Evolutionary conservation across 345 rosid species (phyloP).

Genomic region (Syzygium aqueum): DNA sequence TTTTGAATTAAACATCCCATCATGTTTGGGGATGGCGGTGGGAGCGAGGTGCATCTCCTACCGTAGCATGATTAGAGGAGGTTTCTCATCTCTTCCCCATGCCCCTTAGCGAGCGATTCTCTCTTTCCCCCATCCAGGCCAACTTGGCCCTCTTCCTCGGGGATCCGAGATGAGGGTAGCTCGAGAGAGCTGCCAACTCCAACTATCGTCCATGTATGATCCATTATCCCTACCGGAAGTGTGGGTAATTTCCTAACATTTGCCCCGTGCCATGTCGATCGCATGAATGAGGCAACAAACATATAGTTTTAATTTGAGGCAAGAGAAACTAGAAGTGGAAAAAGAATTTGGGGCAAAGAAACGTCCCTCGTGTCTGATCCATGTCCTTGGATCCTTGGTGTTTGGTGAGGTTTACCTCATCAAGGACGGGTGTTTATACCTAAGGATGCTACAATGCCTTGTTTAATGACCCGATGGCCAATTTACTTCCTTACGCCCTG

Average conservation of each 20-base stretch:
- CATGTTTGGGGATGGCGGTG: not conserved
- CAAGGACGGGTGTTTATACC: too few relatives aligned
- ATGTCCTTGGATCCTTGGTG: too few relatives aligned
- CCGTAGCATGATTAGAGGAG: not conserved
- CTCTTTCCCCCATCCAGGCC: not conserved
- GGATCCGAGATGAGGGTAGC: not conserved
- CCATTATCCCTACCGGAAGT: not conserved
- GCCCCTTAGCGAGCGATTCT: not conserved
- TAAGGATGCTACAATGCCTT: too few relatives aligned
- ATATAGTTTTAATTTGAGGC: not conserved
- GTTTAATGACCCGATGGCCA: too few relatives aligned
- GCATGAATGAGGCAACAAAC: not conserved
- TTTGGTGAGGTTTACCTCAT: too few relatives aligned
- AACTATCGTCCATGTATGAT: not conserved
- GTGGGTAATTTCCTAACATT: not conserved
- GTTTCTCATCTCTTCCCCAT: not conserved
- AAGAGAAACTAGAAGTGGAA: not conserved
- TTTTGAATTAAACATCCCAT: not conserved
- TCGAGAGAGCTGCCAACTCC: not conserved
- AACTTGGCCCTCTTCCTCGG: not conserved
- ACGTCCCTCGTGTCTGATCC: not conserved
- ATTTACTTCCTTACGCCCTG: too few relatives aligned
- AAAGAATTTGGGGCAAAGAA: not conserved
- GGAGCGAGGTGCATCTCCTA: not conserved
- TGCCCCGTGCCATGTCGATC: not conserved